phyloP scores from a whole-genome alignment of 2,329 filamentous ascomycete species.

The Diaporthe longicolla region DNA sequence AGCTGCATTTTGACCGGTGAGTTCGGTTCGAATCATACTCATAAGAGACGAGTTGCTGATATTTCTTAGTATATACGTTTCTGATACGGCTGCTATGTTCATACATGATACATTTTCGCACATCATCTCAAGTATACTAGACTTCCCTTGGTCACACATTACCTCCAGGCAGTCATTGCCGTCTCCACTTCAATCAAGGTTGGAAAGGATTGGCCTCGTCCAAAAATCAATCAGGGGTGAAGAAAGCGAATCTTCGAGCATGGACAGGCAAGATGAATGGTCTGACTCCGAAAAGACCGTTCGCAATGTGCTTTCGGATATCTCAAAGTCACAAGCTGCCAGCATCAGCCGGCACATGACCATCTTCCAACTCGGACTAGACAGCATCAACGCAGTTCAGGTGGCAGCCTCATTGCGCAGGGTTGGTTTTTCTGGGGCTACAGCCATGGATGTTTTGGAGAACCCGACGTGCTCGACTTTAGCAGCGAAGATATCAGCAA shows the following conservation, averaged over 20 bases:
- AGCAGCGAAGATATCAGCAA: constrained; percentile 43
- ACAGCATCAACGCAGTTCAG: constrained; percentile 90
- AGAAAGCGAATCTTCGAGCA: neutral
- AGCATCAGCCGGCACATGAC: constrained; percentile 74
- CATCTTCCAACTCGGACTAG: constrained; percentile 89
- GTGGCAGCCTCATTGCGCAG: constrained; percentile 78
- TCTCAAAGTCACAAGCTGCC: constrained; percentile 66
- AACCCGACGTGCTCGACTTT: constrained; percentile 62
- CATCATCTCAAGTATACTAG: constrained; percentile 21
- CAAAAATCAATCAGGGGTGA: neutral
- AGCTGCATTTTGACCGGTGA: constrained; percentile 73
- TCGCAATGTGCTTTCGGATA: constrained; percentile 67
- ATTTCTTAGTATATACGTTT: constrained; percentile 43
- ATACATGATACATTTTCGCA: constrained; percentile 39
- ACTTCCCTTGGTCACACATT: constrained; percentile 39
- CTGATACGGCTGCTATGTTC: constrained; percentile 25
- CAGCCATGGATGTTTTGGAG: constrained; percentile 82
- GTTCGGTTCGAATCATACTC: neutral
- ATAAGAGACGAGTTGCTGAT: constrained; percentile 13
- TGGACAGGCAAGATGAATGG: constrained; percentile 56
- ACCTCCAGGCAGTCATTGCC: constrained; percentile 31
- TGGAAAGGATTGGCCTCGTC: constrained; percentile 33
- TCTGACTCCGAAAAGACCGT: constrained; percentile 65
- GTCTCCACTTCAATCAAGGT: constrained; percentile 4
- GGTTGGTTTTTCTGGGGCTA: constrained; percentile 66